Conservation (phyloP, 805 yeast species). For the Wickerhamiella slavikovae region DNA sequence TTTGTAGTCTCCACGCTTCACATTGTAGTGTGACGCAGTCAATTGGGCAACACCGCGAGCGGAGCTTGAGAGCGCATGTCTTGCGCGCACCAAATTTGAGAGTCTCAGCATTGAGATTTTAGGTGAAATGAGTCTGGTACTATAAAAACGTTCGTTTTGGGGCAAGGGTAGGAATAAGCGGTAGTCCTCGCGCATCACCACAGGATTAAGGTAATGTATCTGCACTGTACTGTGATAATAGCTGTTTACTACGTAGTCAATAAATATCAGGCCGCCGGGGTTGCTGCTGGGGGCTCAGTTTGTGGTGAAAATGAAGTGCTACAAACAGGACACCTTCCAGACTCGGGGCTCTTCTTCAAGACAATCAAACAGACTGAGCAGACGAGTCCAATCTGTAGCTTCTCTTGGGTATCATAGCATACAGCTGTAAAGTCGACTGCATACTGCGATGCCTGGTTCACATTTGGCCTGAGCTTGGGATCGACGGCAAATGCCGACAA, state of each 20-base stretch:
- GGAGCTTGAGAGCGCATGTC: background rate
- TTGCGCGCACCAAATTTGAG: no score
- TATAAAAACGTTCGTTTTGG: no score
- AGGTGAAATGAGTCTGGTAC: no score
- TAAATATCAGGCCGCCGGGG: no score
- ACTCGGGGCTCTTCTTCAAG: conserved; percentile 28
- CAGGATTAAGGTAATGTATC: no score
- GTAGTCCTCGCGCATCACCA: no score
- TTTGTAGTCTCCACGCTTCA: conserved; percentile 30
- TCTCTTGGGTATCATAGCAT: conserved; percentile 75
- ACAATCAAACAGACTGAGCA: conserved; percentile 87
- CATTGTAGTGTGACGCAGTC: conserved; percentile 50
- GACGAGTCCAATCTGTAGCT: conserved; percentile 83
- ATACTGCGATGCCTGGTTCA: conserved; percentile 64
- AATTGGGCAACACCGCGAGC: conserved; percentile 16
- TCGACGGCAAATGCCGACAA: conserved; percentile 69
- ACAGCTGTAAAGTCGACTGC: conserved; percentile 88
- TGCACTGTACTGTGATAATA: no score
- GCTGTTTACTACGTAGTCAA: no score
- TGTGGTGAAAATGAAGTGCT: conserved; percentile 1
- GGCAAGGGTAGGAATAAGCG: no score
- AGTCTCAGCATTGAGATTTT: no score
- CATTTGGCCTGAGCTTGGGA: conserved; percentile 55
- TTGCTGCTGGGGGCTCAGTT: no score
- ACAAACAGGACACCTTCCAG: conserved; percentile 67